Conservation (phyloP, 2,329 filamentous ascomycete species). For the Cercospora sesami region DNA sequence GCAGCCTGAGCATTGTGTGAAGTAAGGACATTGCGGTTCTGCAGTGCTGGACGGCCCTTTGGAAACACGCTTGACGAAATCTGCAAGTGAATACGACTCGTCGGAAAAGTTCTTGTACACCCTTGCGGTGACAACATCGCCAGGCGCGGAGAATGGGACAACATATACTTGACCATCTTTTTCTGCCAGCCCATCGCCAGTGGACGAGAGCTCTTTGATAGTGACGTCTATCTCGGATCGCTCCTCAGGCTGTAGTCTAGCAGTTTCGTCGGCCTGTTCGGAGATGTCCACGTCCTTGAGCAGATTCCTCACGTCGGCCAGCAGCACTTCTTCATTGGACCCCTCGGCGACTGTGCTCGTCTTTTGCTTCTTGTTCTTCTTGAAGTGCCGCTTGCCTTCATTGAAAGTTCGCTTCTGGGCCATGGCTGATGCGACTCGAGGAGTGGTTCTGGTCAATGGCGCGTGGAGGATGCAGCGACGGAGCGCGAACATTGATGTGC, state of each 20-base stretch:
- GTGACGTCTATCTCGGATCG: conserved; percentile 78
- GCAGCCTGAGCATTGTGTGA: conserved; percentile 82
- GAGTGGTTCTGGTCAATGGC: not conserved
- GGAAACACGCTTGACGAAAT: conserved; percentile 75
- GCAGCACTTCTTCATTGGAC: conserved; percentile 51
- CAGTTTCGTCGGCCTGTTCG: conserved; percentile 15
- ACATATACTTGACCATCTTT: conserved; percentile 73
- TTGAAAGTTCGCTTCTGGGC: conserved; percentile 42
- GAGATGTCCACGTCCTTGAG: conserved; percentile 39
- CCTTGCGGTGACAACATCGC: conserved; percentile 76
- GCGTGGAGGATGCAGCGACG: conserved; percentile 12
- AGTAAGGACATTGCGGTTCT: conserved; percentile 78
- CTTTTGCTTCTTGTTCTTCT: conserved; percentile 52
- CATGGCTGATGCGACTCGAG: conserved; percentile 24
- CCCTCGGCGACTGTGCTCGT: conserved; percentile 46
- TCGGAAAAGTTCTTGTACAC: conserved; percentile 69
- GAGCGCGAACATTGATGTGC: conserved; percentile 14
- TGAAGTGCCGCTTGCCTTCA: conserved; percentile 42
- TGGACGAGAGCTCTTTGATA: conserved; percentile 82
- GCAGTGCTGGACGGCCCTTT: conserved; percentile 77
- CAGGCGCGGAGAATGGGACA: conserved; percentile 84
- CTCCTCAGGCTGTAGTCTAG: conserved; percentile 53
- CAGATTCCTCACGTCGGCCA: conserved; percentile 48
- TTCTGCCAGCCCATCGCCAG: conserved; percentile 83
- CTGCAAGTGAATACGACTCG: conserved; percentile 71